Evolutionary conservation across 768 basidiomycete species (phyloP).

Genomic region (Russula earlei): DNA sequence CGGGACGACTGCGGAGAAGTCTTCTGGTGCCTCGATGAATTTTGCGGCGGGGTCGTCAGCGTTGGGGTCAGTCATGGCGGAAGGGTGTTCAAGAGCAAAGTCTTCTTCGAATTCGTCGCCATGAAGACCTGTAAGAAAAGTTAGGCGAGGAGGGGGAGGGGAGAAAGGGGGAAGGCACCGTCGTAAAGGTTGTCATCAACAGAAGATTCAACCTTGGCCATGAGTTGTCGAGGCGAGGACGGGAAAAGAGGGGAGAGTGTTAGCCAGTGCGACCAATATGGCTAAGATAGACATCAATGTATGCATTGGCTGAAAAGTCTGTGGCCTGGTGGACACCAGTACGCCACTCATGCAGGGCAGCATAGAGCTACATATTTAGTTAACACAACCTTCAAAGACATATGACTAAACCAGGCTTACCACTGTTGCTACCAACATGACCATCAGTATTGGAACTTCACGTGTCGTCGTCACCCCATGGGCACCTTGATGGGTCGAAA

Average conservation of each 20-base stretch:
- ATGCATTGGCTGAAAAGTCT: too few relatives aligned
- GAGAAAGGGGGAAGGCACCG: not conserved
- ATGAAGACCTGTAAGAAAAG: constrained; percentile 12
- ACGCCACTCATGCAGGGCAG: too few relatives aligned
- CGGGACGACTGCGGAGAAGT: not conserved
- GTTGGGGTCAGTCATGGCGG: not conserved
- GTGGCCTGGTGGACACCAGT: too few relatives aligned
- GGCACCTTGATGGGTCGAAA: too few relatives aligned
- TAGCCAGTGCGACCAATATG: too few relatives aligned
- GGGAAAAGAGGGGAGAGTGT: not conserved
- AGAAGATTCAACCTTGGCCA: constrained; percentile 18
- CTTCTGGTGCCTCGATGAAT: constrained; percentile 9
- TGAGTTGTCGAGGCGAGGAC: not conserved
- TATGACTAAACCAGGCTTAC: too few relatives aligned
- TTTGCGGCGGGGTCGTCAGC: not conserved
- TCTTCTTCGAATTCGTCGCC: constrained; percentile 21
- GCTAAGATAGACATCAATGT: too few relatives aligned
- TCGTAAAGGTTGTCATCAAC: constrained; percentile 20
- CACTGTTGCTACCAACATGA: too few relatives aligned
- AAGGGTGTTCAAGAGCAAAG: constrained; percentile 10
- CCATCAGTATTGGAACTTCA: too few relatives aligned
- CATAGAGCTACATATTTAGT: too few relatives aligned
- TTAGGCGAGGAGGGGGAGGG: not conserved
- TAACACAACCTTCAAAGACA: too few relatives aligned
- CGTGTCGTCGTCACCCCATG: too few relatives aligned